These are phyloP conservation scores for Phytopythium cucurbitacearum DNA, from an alignment of 352 stramenopile genomes.

Conservation along the genomic window DNA sequence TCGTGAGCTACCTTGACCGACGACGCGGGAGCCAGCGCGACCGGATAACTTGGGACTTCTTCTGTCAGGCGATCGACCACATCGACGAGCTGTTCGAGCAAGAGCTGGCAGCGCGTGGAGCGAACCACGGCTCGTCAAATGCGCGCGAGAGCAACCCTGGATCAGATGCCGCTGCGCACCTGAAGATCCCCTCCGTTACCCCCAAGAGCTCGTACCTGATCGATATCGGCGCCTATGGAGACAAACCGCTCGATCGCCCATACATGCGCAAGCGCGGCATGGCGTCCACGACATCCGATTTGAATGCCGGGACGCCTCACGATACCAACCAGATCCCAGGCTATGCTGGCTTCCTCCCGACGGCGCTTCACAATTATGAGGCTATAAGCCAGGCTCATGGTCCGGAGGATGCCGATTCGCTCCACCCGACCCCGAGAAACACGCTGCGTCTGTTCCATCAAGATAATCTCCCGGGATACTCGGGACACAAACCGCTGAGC, in stretches of 20 bases:
- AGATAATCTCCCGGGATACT: conserved; percentile 83
- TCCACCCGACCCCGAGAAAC: conserved; percentile 29
- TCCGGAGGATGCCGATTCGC: conserved; percentile 11
- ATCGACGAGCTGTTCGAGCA: conserved; percentile 31
- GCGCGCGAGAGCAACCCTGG: conserved; percentile 15
- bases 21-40: conserved; percentile 24
- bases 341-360: conserved; percentile 70
- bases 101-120: conserved; percentile 17
- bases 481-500: conserved; percentile 70
- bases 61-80: conserved; percentile 34
- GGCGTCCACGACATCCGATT: conserved; percentile 70
- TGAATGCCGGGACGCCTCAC: conserved; percentile 62
- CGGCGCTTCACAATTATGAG: conserved; percentile 48
- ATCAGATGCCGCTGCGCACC: conserved; percentile 13
- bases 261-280: conserved; percentile 78
- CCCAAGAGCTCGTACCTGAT: conserved; percentile 65
- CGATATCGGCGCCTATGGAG: conserved; percentile 69
- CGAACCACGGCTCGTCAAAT: conserved; percentile 13
- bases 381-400: conserved; percentile 56
- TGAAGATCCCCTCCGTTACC: conserved; percentile 52
- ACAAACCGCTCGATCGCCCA: conserved; percentile 48
- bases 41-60: conserved; percentile 49
- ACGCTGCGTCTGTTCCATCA: conserved; percentile 71
- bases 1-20: conserved; percentile 45
- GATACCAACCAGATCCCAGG: conserved; percentile 81